These are phyloP conservation scores for Amanita molliuscula DNA, from an alignment of 768 basidiomycete species.

Conservation along the genomic window DNA sequence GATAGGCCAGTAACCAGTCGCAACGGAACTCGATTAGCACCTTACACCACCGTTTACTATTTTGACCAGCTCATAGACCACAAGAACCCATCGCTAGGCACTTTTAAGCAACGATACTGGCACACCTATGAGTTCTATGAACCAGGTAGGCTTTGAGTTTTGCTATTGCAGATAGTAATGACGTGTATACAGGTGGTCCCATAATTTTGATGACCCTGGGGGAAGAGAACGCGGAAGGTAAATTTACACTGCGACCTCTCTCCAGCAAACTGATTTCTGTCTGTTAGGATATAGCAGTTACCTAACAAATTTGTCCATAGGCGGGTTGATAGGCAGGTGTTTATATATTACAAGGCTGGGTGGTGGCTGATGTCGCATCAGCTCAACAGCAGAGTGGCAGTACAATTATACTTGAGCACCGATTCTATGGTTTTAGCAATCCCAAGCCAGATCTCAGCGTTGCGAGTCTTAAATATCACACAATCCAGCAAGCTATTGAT, in stretches of 20 bases:
- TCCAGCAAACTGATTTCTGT: background rate
- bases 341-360: background rate
- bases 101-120: slow-evolving; percentile 74
- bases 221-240: slow-evolving; percentile 46
- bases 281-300: slow-evolving; percentile 36
- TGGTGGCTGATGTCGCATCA: slow-evolving; percentile 7
- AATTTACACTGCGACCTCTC: slow-evolving; percentile 7
- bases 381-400: slow-evolving; percentile 58
- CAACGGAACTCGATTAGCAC: slow-evolving; percentile 35
- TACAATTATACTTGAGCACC: slow-evolving; percentile 57
- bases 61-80: slow-evolving; percentile 54
- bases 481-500: slow-evolving; percentile 66
- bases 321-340: slow-evolving; percentile 38
- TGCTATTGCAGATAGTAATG: background rate
- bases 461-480: slow-evolving; percentile 47
- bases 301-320: slow-evolving; percentile 54
- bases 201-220: slow-evolving; percentile 61
- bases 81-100: slow-evolving; percentile 47
- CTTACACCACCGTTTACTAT: slow-evolving; percentile 34
- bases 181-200: slow-evolving; percentile 35
- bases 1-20: slow-evolving; percentile 26
- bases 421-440: slow-evolving; percentile 71
- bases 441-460: slow-evolving; percentile 53
- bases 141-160: slow-evolving; percentile 20
- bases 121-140: slow-evolving; percentile 59